Evolutionary conservation across 768 basidiomycete genomes (phyloP), one percentile per base, ranked within the genome.

Genomic region (Suillus ampliporus): DNA sequence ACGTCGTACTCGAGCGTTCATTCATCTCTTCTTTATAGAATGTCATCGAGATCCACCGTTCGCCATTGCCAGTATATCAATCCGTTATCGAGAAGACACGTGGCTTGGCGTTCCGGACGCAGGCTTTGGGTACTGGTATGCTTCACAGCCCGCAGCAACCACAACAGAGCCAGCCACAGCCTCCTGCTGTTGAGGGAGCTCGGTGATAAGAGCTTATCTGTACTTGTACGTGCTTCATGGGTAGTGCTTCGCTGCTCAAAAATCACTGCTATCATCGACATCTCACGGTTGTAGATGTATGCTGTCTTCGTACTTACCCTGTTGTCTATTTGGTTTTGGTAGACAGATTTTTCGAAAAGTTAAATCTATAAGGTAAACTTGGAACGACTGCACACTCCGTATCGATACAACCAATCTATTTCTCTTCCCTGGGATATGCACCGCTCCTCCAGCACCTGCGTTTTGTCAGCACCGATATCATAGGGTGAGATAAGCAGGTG

Each of bases 1-100:
- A 17, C 10, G 14, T 26, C 14, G n/a, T 35, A 13, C 37, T 61
- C 31, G 11, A 40, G 31, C 19, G 17, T 61, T 61, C 74, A 69
- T 51, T 38, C 50, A 31, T 28, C 31, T 56, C 23, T 58, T 51
- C 58, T 37, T n/a, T 64, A 31, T 77, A 95, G 94, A 97, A 99
- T 74, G 92, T 97, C 68, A 97, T 99, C 70, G 91, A 96, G 77
- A 98, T 99, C 76, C 89, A 93, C 74, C 89, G 95, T 17, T 91
- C 94, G 8, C 86, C 94, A 46, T 83, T 90, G 47, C 94, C 96
- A 2, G 89, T 96, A 21, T 97, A 97, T 77, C 96, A 97, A 72
- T 85, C 91, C 5, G 89, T 98, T 68, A 97, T 97, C 68, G 96
- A 98, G 76, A 97, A 95, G 75, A 97, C 95, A 1, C 89, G 94